These are phyloP conservation scores for Spergularia bocconei DNA, from an alignment of 148 eudicot species.

Conservation along the genomic window DNA sequence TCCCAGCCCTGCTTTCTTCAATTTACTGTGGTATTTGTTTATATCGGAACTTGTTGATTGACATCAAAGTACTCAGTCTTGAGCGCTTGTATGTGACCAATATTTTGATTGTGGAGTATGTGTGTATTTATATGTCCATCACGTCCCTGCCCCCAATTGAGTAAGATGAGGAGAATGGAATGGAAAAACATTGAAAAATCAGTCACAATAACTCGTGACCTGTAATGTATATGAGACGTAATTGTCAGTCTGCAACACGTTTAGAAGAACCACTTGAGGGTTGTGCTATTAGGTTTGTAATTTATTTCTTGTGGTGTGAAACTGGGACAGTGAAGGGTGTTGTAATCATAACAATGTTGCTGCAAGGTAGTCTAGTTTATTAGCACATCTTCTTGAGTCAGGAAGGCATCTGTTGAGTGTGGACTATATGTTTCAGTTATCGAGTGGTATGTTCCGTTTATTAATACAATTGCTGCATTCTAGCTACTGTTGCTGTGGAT, in stretches of 20 bases:
- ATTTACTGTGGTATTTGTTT: constrained; percentile 11
- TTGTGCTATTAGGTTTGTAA: not conserved
- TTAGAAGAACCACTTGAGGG: not conserved
- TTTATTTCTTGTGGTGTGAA: not conserved
- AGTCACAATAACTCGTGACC: no score
- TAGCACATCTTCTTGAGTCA: not conserved
- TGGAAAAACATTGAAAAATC: not conserved
- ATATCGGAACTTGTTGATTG: constrained; percentile 6
- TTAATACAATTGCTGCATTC: not conserved
- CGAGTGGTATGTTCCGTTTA: not conserved
- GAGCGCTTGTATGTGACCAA: not conserved
- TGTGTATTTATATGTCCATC: not conserved
- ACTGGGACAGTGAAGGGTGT: not conserved
- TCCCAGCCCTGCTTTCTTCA: not conserved
- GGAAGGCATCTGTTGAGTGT: not conserved
- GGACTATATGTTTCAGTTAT: no score
- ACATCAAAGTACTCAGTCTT: not conserved
- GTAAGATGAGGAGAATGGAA: not conserved
- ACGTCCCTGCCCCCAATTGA: not conserved
- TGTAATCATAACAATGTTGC: not conserved
- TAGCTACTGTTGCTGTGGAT: constrained; percentile 6
- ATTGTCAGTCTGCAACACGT: not conserved
- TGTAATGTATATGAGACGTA: not conserved
- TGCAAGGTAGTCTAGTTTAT: not conserved
- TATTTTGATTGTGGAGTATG: not conserved